Base-by-base conservation (phyloP, 2,329 filamentous ascomycete genomes). In the Trichoderma simmonsii region DNA sequence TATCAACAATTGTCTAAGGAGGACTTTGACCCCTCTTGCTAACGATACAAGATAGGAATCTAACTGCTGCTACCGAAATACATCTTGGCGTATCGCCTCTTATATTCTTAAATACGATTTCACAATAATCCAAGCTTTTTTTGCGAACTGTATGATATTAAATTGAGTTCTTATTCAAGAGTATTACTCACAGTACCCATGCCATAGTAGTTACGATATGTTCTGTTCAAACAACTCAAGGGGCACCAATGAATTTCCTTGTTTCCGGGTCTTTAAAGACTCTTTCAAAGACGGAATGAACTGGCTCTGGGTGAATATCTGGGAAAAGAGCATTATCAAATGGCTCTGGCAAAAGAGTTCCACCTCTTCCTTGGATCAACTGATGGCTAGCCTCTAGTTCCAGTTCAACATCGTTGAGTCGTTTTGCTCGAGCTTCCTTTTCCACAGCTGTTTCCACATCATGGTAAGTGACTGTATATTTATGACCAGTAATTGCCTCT, bases 371-470 rank as follows among this genome's bases (percentile, higher is more conserved):
- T 30, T 68, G 65, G 30, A 68, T 68, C 32, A 62, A 36, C 18
- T 62, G 57, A 70, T 70, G 66, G 36, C 66, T 70, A 3, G 66
- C 66, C 21, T 62, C 39, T 1, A 70, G 57, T 62, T 62, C 66
- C 30, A 51, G 6, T 6, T 54, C 66, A 9, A 54, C 36, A 54
- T 51, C 66, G 7, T 26, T 39, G 12, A 54, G 36, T 3, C 12
- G 24, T 21, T 62, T 62, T 14, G 67, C 67, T 26, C 67, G 14
- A 12, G 56, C 59, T 32, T 70, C 67, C 21, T 28, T 62, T 30
- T 62, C 57, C 59, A 54, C 11, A 8, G 57, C 57, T 21, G 34
- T 43, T 62, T 70, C 43, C 21, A 70, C 39, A 9, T 34, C 57
- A 54, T 54, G 39, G 32, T 70, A 61, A n/a, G 26, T 62, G 21